These are phyloP conservation scores for Myxozyma geophila DNA, from an alignment of 805 yeast species.

Conservation along the genomic window DNA sequence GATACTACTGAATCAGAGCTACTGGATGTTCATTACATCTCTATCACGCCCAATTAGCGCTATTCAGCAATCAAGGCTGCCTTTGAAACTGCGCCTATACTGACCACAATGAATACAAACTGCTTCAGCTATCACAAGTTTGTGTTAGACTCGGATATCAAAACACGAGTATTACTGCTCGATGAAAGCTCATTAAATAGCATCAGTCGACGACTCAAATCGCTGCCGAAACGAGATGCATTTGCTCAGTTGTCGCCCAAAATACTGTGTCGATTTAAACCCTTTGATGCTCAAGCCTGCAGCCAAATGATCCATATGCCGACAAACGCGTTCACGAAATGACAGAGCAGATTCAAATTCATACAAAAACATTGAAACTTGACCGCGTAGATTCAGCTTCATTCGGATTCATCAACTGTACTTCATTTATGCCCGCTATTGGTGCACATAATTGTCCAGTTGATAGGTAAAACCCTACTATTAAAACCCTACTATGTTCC, in stretches of 20 bases:
- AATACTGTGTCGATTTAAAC: slow-evolving; percentile 19
- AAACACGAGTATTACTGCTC: background rate
- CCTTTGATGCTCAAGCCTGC: background rate
- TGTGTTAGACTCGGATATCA: slow-evolving; percentile 18
- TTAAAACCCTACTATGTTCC: too few relatives aligned
- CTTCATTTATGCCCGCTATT: slow-evolving; percentile 38
- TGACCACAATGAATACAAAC: slow-evolving; percentile 24
- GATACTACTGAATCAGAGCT: slow-evolving; percentile 25
- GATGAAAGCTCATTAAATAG: background rate
- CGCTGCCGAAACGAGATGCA: background rate
- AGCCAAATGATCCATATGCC: slow-evolving; percentile 2
- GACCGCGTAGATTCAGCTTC: slow-evolving; percentile 25
- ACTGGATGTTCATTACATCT: slow-evolving; percentile 18
- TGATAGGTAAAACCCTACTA: too few relatives aligned
- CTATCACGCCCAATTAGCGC: slow-evolving; percentile 27
- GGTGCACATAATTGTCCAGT: slow-evolving; percentile 42
- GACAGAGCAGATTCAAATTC: slow-evolving; percentile 9
- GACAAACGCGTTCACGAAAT: slow-evolving; percentile 1
- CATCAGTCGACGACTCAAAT: background rate
- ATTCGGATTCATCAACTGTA: slow-evolving; percentile 42
- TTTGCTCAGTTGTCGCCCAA: slow-evolving; percentile 19
- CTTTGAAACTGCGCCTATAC: slow-evolving; percentile 19
- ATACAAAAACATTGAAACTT: slow-evolving; percentile 14
- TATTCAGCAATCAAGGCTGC: slow-evolving; percentile 25
- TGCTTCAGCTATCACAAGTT: slow-evolving; percentile 23